Evolutionary conservation across 2,329 filamentous ascomycete genomes (phyloP).

Genomic region (Dichotomopilus funicola): DNA sequence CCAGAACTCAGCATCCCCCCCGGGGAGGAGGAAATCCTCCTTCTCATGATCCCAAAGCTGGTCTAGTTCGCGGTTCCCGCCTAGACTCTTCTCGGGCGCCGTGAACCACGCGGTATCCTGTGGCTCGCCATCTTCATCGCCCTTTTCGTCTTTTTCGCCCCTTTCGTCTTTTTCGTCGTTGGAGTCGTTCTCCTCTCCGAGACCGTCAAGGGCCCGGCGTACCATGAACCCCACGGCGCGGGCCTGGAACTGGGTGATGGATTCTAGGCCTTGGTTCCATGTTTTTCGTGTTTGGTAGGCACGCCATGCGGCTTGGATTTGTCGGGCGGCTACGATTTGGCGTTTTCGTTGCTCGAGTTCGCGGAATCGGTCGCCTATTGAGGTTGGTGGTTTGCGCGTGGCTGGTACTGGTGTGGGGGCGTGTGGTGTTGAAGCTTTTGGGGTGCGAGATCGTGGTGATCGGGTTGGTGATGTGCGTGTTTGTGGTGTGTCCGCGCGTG

Average conservation of each 20-base stretch:
- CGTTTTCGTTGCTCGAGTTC: not conserved
- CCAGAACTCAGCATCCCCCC: too few relatives aligned
- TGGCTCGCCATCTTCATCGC: too few relatives aligned
- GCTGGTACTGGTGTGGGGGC: too few relatives aligned
- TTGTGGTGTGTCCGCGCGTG: not conserved
- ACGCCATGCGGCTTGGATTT: conserved; percentile 8
- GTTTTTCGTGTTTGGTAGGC: not conserved
- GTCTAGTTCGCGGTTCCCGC: too few relatives aligned
- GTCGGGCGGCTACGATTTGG: not conserved
- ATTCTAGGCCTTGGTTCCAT: not conserved
- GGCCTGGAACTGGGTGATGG: conserved; percentile 2
- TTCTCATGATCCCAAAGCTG: too few relatives aligned
- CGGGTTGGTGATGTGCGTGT: not conserved
- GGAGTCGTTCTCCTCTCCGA: too few relatives aligned
- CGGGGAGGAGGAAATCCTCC: too few relatives aligned
- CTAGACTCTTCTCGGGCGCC: too few relatives aligned
- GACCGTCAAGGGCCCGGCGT: not conserved
- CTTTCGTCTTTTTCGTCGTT: too few relatives aligned
- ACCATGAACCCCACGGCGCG: conserved; percentile 6
- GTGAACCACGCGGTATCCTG: too few relatives aligned
- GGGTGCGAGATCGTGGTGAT: not conserved
- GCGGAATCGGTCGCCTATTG: not conserved
- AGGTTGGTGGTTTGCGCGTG: too few relatives aligned
- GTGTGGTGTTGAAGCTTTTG: not conserved
- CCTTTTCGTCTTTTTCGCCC: too few relatives aligned